Evolutionary conservation across 116 monocot genomes (phyloP), one percentile per base, ranked within the genome.

Genomic region (Zostera marina): DNA sequence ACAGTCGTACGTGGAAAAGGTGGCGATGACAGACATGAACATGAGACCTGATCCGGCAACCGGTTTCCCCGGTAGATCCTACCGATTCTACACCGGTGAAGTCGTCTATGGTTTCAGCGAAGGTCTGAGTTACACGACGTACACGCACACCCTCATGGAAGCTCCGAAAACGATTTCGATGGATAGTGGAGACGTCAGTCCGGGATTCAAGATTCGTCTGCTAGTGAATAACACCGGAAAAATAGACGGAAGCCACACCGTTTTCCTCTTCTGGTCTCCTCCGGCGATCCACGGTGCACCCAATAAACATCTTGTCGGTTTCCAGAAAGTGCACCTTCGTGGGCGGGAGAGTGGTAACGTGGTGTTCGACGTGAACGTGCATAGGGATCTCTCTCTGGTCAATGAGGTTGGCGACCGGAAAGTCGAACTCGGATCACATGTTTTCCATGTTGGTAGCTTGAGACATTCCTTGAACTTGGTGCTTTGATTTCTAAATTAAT

Each of bases 11-110:
- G 72, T 73, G 6, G 70, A 74, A 38, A 81, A 61, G 5, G 79
- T 96, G 9, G 52, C 85, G 6, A 96, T 96, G 94, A 85, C 77
- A 3, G 77, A 96, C 69, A 85, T 88, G 94, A 70, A 77, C 44
- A 96, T 96, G 94, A 74, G 94, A 24, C 82, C 94, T 0, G 77
- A 96, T 59, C 55, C 75, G 1, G 57, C 71, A 5, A 82, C 70
- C 11, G 85, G 82, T 8, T 85, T 80, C 70, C 94, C 94, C 4
- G 94, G 94, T 8, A 65, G 94, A 47, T 88, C 88, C 5, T 88
- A 96, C 61, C 66, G 94, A 41, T 96, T 96, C 77, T 88, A 96
- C 89, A 88, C 82, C 11, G 94, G 94, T 22, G 81, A 81, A 16
- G 64, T 60, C 16, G 62, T 96, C 51, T 96, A 96, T 60, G 22